Base-by-base conservation (phyloP, 768 basidiomycete species). In the Heimioporus sp. region DNA sequence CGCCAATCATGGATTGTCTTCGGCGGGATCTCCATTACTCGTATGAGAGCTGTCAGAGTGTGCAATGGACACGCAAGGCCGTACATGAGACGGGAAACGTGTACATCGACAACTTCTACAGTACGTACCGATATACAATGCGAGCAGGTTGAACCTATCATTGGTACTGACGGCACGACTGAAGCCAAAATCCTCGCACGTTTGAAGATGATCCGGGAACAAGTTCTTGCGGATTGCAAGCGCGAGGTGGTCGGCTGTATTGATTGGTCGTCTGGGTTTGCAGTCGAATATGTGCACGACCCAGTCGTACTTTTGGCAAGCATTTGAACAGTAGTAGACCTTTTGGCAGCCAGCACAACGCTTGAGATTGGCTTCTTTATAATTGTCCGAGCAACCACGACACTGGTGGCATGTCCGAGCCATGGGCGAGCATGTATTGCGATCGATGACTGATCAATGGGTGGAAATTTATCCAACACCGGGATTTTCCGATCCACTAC, bases 121-220 rank as follows among this genome's bases (percentile, higher is more conserved):
- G 11, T 28, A 28, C 24, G 24, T 28, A 28, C 24, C 24, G 6
- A 28, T 28, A 7, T 73, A 73, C 20, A 74, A 50, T 8, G 71
- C 72, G 13, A 72, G 46, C 11, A 76, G 59, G 8, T 57, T 57
- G 10, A 40, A 35, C 24, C 47, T 53, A 4, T 64, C 55, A 19
- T 55, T 44, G 2, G 49, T 15, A 3, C 56, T 52, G 16, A 59
- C 36, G 1, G 63, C 65, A 10, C 59, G 59, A 3, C 48, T 37
- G 42, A 76, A 74, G 2, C 75, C 73, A 49, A 69, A 76, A 48
- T 74, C 73, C 21, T 55, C 28, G 15, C 61, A 49, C 11, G 75
- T 74, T 46, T 70, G 64, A 1, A 46, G 31, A 53, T 74, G 56
- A 7, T 62, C 57, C 5, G 73, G 75, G 10, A 71, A 17, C 9